These are phyloP conservation scores for Gnomoniopsis smithogilvyi DNA, from an alignment of 2,329 filamentous ascomycete species.

Conservation along the genomic window DNA sequence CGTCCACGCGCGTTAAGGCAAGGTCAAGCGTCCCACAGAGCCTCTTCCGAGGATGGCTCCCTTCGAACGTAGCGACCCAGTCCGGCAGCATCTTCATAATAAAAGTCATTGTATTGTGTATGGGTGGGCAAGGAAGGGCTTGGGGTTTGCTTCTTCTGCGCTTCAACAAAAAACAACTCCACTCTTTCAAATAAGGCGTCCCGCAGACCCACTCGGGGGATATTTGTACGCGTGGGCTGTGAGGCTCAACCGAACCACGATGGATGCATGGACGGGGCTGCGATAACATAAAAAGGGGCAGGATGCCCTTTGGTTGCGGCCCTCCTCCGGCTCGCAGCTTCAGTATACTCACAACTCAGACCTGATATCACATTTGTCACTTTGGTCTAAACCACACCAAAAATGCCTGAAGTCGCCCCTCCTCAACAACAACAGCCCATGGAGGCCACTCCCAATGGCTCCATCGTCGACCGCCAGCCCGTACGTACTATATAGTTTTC, in stretches of 20 bases:
- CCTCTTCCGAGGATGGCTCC: no score
- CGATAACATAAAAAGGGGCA: conserved; percentile 1
- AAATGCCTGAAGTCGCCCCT: conserved; percentile 14
- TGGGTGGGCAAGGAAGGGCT: no score
- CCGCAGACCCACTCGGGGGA: neutral
- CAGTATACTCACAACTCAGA: neutral
- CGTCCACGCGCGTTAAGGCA: no score
- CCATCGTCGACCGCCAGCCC: conserved; percentile 4
- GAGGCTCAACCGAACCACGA: neutral
- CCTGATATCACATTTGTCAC: neutral
- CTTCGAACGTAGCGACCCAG: no score
- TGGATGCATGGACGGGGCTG: neutral
- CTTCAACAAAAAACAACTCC: no score
- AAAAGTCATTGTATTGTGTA: no score
- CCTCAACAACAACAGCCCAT: conserved; percentile 13
- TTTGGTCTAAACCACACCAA: neutral
- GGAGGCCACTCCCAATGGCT: conserved; percentile 3
- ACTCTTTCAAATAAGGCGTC: conserved; percentile 1
- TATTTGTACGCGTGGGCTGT: conserved; percentile 8
- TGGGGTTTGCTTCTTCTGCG: no score
- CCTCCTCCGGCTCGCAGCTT: no score
- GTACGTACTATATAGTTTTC: neutral
- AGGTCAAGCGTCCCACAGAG: no score
- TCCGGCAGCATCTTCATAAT: no score
- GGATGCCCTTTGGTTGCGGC: neutral